Conservation (phyloP, 176 grass and related monocot genomes). For the Calamus simplicifolius region DNA sequence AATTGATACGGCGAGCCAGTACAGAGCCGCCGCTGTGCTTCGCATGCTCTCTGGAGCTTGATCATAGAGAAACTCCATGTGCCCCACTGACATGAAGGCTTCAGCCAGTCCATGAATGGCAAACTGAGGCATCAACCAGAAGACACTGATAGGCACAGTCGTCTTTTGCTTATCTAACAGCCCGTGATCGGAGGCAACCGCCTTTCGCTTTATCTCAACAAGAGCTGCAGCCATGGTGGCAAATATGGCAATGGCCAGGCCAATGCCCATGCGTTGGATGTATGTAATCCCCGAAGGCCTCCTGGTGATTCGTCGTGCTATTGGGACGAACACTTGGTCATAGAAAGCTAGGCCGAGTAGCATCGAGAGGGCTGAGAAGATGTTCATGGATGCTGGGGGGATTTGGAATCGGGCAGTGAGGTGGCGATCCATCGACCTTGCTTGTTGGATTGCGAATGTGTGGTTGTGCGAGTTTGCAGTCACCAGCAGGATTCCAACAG, state of each 20-base stretch:
- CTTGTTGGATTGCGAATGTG: slow-evolving; percentile 60
- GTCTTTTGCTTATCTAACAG: slow-evolving; percentile 31
- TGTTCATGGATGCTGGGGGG: slow-evolving; percentile 49
- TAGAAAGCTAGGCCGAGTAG: slow-evolving; percentile 52
- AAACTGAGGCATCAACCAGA: slow-evolving; percentile 84
- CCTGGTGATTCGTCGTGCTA: slow-evolving; percentile 34
- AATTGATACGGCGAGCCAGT: slow-evolving; percentile 57
- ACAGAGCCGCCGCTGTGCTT: slow-evolving; percentile 68
- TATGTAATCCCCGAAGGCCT: slow-evolving; percentile 57
- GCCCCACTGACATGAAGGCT: slow-evolving; percentile 76
- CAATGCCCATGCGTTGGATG: slow-evolving; percentile 72
- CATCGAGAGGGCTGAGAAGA: slow-evolving; percentile 51
- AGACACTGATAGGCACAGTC: slow-evolving; percentile 53
- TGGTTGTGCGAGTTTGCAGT: slow-evolving; percentile 61
- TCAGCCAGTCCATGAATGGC: slow-evolving; percentile 66
- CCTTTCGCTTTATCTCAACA: slow-evolving; percentile 48
- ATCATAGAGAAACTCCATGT: slow-evolving; percentile 90
- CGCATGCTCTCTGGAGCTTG: slow-evolving; percentile 85
- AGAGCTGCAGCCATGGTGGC: slow-evolving; percentile 50
- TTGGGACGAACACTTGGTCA: slow-evolving; percentile 54
- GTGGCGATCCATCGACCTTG: slow-evolving; percentile 64
- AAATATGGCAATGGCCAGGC: slow-evolving; percentile 43
- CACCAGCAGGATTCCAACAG: slow-evolving; percentile 53
- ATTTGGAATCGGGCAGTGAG: slow-evolving; percentile 49
- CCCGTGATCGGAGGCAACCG: slow-evolving; percentile 33